Evolutionary conservation across 2,329 filamentous ascomycete species (phyloP), one percentile per base, ranked within the genome.

Genomic region (Exserohilum rostratum): DNA sequence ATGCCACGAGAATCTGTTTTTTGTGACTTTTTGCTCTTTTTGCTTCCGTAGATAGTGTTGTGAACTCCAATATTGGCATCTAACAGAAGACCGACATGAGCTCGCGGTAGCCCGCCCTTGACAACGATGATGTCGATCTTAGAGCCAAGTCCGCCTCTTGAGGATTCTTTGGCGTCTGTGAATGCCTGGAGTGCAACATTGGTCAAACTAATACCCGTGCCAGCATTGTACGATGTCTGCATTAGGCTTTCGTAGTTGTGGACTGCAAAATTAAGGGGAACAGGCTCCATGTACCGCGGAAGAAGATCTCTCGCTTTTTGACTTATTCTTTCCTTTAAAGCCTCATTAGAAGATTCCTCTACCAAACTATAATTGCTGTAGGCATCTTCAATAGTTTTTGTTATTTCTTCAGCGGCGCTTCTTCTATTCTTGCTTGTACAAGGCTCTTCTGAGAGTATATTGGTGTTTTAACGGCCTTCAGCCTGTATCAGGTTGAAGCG

Each of bases 251-350:
- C 20, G 42, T 58, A 58, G 34, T 58, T 58, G 6, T 55, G 2
- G 38, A 58, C 40, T 1, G 38, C 51, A n/a, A 58, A 58, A 18
- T 43, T 5, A 25, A 58, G 47, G 11, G 51, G 55, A 37, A 58
- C 34, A 39, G 55, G 48, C 22, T 58, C 55, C 22, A 55, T 58
- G 2, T 48, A 51, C 11, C 18, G 34, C 20, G 35, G 40, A 48
- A 58, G 51, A 1, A 58, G n/a, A 15, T 55, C 46, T 58, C 47
- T 48, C 9, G 44, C 55, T 53, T 54, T 58, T 29, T 51, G n/a
- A 30, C 29, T 47, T 25, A 58, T 58, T 6, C 30, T 51, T 27
- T 58, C 46, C 27, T 54, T 57, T 2, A 56, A 37, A 18, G 37
- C 42, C 40, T 51, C 17, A n/a, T 51, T 29, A 31, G 47, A 50